phyloP scores from a whole-genome alignment of 345 rosid genomes.

The Mangifera indica region DNA sequence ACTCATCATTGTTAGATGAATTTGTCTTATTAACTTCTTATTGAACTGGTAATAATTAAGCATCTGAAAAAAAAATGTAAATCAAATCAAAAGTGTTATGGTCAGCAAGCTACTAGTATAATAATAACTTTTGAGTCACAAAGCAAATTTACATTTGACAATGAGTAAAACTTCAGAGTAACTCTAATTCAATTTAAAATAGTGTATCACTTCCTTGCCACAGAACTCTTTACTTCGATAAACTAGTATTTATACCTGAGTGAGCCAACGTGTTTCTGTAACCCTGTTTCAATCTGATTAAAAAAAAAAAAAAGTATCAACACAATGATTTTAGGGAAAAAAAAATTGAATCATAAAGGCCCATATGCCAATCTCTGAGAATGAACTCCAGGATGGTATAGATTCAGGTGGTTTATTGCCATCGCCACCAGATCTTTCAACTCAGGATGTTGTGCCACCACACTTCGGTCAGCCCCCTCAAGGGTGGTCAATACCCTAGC shows the following conservation, averaged over 20 bases:
- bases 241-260: neutral
- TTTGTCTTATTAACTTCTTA: too few species aligned
- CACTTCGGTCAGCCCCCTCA: constrained; percentile 64
- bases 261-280: constrained; percentile 13
- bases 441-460: constrained; percentile 56
- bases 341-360: constrained; percentile 13
- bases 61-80: too few species aligned
- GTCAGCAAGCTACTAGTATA: too few species aligned
- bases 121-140: too few species aligned
- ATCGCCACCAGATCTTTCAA: constrained; percentile 60
- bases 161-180: too few species aligned
- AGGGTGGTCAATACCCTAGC: constrained; percentile 77
- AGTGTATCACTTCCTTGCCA: neutral
- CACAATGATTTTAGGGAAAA: constrained; percentile 5
- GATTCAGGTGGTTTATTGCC: constrained; percentile 62
- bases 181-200: neutral
- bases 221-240: constrained; percentile 10
- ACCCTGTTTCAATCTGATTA: constrained; percentile 1
- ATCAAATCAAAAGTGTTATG: too few species aligned
- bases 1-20: too few species aligned
- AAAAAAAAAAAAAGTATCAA: constrained; percentile 19
- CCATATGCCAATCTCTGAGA: constrained; percentile 49
- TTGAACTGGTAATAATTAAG: too few species aligned
- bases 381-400: constrained; percentile 56
- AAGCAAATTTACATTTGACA: too few species aligned